These are phyloP conservation scores for Aegilops tauschii DNA, from an alignment of 176 grass and related monocot species.

Conservation along the genomic window DNA sequence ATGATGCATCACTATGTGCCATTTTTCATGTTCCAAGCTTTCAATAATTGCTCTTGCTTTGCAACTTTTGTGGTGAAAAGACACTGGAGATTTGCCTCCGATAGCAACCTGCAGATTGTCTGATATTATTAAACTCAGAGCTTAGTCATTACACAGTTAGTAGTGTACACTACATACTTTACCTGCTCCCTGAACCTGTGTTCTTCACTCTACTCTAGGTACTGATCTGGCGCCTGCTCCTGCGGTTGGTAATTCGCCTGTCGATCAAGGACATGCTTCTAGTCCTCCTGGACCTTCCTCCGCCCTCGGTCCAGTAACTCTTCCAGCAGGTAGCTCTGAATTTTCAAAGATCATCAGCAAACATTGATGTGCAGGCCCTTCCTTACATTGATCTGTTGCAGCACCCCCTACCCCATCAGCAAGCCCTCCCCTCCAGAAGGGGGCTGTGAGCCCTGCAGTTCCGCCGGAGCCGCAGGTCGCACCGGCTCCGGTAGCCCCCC, in stretches of 20 bases:
- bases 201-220: slow-evolving; percentile 41
- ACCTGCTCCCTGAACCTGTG: slow-evolving; percentile 12
- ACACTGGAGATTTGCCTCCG: background rate
- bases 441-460: slow-evolving; percentile 27
- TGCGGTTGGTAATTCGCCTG: slow-evolving; percentile 26
- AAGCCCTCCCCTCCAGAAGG: slow-evolving; percentile 13
- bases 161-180: background rate
- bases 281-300: slow-evolving; percentile 43
- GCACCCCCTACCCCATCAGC: slow-evolving; percentile 14
- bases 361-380: background rate
- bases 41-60: background rate
- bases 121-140: background rate
- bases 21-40: background rate
- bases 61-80: background rate
- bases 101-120: background rate
- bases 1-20: background rate
- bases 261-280: slow-evolving; percentile 41
- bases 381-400: slow-evolving; percentile 39
- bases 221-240: slow-evolving; percentile 43
- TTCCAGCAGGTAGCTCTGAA: slow-evolving; percentile 52
- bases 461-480: background rate
- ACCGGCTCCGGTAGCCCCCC: slow-evolving; percentile 22
- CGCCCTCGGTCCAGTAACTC: slow-evolving; percentile 32
- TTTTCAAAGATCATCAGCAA: slow-evolving; percentile 4
- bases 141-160: background rate